Conservation (phyloP, 371 early-diverging fungal species). For the Apophysomyces sp. region DNA sequence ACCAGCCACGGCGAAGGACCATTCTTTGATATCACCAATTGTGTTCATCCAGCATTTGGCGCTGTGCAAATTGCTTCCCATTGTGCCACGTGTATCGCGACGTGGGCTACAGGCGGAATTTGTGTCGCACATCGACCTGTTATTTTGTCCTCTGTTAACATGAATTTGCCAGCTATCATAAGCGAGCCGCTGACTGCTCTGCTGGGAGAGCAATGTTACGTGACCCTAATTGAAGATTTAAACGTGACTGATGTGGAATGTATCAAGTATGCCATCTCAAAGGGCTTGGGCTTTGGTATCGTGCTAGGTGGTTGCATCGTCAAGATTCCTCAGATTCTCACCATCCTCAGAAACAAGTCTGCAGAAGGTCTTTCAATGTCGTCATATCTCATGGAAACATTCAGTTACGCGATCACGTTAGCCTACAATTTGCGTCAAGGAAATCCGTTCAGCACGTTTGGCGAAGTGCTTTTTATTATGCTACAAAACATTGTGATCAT, state of each 20-base stretch:
- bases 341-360: slow-evolving; percentile 70
- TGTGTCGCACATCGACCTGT: neutral
- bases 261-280: slow-evolving; percentile 78
- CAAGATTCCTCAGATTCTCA: slow-evolving; percentile 93
- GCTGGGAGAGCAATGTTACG: slow-evolving; percentile 69
- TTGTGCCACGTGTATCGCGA: neutral
- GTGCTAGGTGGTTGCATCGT: slow-evolving; percentile 84
- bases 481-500: slow-evolving; percentile 80
- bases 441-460: slow-evolving; percentile 90
- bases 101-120: neutral
- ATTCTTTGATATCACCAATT: no score
- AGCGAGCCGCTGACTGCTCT: slow-evolving; percentile 60
- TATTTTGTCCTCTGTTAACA: neutral
- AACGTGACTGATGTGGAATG: slow-evolving; percentile 67
- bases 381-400: slow-evolving; percentile 80
- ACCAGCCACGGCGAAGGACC: no score
- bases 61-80: neutral
- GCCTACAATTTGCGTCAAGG: slow-evolving; percentile 80
- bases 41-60: no score
- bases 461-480: slow-evolving; percentile 79
- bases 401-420: slow-evolving; percentile 72
- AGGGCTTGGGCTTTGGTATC: slow-evolving; percentile 88
- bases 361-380: slow-evolving; percentile 77
- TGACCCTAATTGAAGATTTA: slow-evolving; percentile 61
- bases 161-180: slow-evolving; percentile 43